Conservation (phyloP, 2,329 filamentous ascomycete species). For the Apiospora koreana region DNA sequence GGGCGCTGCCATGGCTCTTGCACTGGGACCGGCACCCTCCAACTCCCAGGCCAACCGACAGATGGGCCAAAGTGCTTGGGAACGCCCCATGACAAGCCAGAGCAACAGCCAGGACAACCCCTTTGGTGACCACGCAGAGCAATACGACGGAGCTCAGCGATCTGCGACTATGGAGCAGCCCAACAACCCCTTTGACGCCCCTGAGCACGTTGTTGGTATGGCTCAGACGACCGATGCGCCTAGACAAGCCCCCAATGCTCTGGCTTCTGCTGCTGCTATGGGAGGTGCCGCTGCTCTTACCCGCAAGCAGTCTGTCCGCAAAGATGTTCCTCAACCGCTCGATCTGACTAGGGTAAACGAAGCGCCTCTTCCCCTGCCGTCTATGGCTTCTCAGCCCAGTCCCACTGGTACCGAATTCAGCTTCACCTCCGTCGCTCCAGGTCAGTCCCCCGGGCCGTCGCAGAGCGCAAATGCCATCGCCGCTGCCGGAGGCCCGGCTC, state of each 20-base stretch:
- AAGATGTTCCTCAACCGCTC: constrained; percentile 50
- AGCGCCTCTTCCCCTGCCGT: constrained; percentile 3
- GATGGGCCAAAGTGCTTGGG: constrained; percentile 44
- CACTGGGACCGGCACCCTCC: constrained; percentile 29
- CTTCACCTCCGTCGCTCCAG: constrained; percentile 53
- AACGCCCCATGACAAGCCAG: constrained; percentile 45
- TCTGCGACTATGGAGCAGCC: constrained; percentile 32
- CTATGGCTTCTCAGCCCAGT: constrained; percentile 49
- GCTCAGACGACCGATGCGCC: constrained; percentile 36
- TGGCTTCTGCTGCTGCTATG: constrained; percentile 36
- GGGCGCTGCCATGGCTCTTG: constrained; percentile 42
- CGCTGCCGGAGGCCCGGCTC: constrained; percentile 59
- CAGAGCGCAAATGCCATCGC: constrained; percentile 61
- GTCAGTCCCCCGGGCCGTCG: constrained; percentile 45
- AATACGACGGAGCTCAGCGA: constrained; percentile 16
- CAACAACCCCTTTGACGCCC: constrained; percentile 36
- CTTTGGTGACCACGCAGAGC: constrained; percentile 57
- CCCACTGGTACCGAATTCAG: constrained; percentile 66
- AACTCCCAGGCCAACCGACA: constrained; percentile 28
- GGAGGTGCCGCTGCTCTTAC: constrained; percentile 42
- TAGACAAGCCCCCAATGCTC: constrained; percentile 20
- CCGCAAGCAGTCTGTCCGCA: constrained; percentile 59
- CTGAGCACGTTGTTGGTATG: constrained; percentile 38
- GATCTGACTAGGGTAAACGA: constrained; percentile 51
- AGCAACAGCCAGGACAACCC: constrained; percentile 65